Base-by-base conservation (phyloP, 1,139 yeast species). In the Wickerhamomyces sp. region DNA sequence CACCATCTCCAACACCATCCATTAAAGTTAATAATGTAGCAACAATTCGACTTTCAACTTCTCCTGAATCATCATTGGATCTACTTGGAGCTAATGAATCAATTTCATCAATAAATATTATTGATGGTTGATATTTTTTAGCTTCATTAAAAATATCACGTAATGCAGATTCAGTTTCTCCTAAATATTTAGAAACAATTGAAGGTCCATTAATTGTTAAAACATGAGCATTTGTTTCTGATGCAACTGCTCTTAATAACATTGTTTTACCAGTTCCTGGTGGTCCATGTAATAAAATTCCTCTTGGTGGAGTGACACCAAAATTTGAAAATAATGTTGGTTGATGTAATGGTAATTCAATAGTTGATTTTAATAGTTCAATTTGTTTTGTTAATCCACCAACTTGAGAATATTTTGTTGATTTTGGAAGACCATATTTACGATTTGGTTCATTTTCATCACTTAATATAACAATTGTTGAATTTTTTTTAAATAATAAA, bases 201-300 rank as follows among this genome's bases (percentile, higher is more conserved):
- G 95, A 83, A 1, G 98, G 96, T 0, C 98, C 96, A 60, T 87
- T 86, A 29, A 93, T 84, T 2, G 88, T 81, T 41, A 91, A 72
- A 0, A 91, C 81, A 64, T 91, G 98, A 0, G 95, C 95, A 51
- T 79, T 73, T 6, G 67, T 63, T 44, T 83, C 85, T 47, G 76
- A 71, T 0, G 96, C 95, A 11, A 93, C 82, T 34, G 96, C 86
- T 45, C 88, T 74, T 39, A 94, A 69, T 14, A 93, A 72, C 89
- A 91, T 80, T 1, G 98, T 88, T 63, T 93, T 93, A 45, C 99
- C 99, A 0, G 98, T 91, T 1, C 99, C 99, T 2, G 98, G 95
- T 2, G 98, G 96, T 0, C 99, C 99, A 66, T 91, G 95, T 6
- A 93, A 68, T 33, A 93, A 67, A 14, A 94, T 75, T 5, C 99